phyloP scores from a whole-genome alignment of 306 rosid species.

The Cicer chorassanicum region DNA sequence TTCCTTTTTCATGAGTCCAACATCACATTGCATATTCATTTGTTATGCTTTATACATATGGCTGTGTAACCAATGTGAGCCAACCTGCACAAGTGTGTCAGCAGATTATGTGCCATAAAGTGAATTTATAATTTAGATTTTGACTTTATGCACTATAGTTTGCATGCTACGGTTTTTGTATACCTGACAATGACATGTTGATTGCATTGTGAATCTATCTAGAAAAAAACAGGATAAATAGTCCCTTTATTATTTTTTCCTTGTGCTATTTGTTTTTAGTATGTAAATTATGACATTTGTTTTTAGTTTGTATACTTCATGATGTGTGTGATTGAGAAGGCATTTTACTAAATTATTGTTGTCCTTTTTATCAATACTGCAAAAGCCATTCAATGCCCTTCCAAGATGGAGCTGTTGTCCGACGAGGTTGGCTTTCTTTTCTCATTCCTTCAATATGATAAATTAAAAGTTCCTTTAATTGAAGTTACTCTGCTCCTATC shows the following conservation, averaged over 20 bases:
- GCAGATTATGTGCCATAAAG: constrained; percentile 9
- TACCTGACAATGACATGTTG: constrained; percentile 8
- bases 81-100: neutral
- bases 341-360: constrained; percentile 31
- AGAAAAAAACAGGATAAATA: constrained; percentile 6
- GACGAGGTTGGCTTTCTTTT: constrained; percentile 74
- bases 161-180: constrained; percentile 18
- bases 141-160: neutral
- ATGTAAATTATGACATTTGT: neutral
- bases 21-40: constrained; percentile 5
- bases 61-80: neutral
- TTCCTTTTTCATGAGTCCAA: neutral
- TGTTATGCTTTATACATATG: constrained; percentile 7
- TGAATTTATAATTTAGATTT: constrained; percentile 13
- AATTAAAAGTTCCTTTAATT: neutral
- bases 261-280: constrained; percentile 9
- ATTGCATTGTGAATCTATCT: neutral
- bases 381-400: constrained; percentile 69
- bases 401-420: constrained; percentile 71
- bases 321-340: neutral
- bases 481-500: neutral
- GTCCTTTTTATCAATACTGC: constrained; percentile 47
- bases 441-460: constrained; percentile 19
- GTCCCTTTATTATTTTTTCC: neutral
- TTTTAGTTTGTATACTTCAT: constrained; percentile 20